Evolutionary conservation across 139 green algal genomes (phyloP).

Genomic region (Chloropicon primus): DNA sequence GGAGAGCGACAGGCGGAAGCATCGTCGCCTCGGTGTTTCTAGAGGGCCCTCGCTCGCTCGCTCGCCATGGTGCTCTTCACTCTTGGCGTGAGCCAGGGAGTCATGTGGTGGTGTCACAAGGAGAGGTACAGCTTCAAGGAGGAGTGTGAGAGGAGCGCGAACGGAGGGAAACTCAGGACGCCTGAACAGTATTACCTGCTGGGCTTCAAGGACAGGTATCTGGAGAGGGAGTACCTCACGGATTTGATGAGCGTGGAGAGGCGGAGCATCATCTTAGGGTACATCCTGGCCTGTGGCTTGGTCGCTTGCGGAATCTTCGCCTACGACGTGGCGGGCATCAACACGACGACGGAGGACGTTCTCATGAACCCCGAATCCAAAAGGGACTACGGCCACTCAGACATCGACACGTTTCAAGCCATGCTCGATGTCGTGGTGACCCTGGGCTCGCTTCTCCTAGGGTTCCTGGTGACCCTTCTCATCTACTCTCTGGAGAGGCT

Average conservation of each 20-base stretch:
- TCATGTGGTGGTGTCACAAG: too few species aligned
- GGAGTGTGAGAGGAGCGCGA: background rate
- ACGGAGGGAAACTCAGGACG: background rate
- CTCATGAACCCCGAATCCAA: background rate
- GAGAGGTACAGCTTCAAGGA: background rate
- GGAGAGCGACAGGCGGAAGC: too few species aligned
- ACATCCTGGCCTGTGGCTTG: background rate
- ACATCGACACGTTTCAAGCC: background rate
- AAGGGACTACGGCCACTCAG: background rate
- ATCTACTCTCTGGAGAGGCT: background rate
- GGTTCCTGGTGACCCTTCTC: background rate
- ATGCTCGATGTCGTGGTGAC: background rate
- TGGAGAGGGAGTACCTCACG: background rate
- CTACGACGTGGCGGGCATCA: background rate
- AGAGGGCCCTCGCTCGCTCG: too few species aligned
- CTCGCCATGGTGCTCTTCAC: too few species aligned
- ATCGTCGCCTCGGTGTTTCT: too few species aligned
- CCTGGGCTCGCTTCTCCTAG: background rate
- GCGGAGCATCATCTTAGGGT: background rate
- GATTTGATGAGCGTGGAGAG: background rate
- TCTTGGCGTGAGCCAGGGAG: too few species aligned
- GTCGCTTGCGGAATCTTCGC: background rate
- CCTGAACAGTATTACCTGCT: background rate
- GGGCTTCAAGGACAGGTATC: background rate
- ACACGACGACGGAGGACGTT: background rate